These are phyloP conservation scores for Picochlorum sp. DNA, from an alignment of 139 green algal species.

Conservation along the genomic window DNA sequence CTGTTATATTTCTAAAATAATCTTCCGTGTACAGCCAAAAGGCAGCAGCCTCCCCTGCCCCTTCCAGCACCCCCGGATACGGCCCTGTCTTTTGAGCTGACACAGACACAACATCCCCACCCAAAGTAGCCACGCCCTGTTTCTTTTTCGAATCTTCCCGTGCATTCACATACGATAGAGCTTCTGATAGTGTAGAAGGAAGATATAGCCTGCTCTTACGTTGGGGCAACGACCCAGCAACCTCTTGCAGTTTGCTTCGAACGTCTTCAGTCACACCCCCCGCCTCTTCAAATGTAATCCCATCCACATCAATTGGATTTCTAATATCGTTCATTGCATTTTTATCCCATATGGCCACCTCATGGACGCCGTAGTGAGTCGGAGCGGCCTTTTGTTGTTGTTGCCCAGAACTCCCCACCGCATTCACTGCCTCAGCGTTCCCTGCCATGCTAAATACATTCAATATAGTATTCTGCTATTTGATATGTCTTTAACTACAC, in stretches of 20 bases:
- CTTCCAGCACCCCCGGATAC: conserved; percentile 39
- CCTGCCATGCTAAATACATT: too few relatives aligned
- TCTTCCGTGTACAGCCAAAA: conserved; percentile 72
- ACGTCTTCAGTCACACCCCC: not conserved
- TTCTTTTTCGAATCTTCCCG: conserved; percentile 40
- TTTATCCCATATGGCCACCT: not conserved
- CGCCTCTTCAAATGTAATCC: not conserved
- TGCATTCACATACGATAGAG: conserved; percentile 30
- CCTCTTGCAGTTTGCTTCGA: not conserved
- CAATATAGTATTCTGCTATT: too few relatives aligned
- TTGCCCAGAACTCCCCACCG: too few relatives aligned
- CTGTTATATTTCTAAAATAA: conserved; percentile 64
- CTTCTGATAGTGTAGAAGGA: conserved; percentile 45
- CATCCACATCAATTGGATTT: too few relatives aligned
- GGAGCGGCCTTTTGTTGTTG: too few relatives aligned
- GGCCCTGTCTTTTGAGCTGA: conserved; percentile 10
- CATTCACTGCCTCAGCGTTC: too few relatives aligned
- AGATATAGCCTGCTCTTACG: conserved; percentile 7
- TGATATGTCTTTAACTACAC: too few relatives aligned
- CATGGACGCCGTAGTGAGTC: too few relatives aligned
- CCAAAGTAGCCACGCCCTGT: conserved; percentile 5
- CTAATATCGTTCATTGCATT: not conserved
- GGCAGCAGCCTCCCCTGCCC: conserved; percentile 35
- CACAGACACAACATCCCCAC: not conserved
- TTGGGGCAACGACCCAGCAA: not conserved